Conservation (phyloP, 108 stramenopile genomes). For the Fragilaria radians region DNA sequence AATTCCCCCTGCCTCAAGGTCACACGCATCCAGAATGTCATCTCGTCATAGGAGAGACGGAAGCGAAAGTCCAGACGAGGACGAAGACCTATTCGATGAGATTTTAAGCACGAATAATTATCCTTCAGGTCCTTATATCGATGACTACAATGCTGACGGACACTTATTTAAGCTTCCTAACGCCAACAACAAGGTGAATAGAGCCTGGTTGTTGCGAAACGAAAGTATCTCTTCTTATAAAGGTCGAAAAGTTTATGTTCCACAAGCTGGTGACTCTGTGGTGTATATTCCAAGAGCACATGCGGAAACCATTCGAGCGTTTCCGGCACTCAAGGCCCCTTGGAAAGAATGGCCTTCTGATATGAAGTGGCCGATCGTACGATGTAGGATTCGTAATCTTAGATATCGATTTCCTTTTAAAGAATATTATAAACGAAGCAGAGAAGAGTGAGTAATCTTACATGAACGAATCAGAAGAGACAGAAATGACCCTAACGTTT, state of each 20-base stretch:
- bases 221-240: slow-evolving; percentile 43
- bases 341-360: slow-evolving; percentile 73
- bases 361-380: slow-evolving; percentile 69
- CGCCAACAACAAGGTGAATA: slow-evolving; percentile 19
- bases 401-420: slow-evolving; percentile 78
- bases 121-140: slow-evolving; percentile 51
- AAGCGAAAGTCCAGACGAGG: slow-evolving; percentile 37
- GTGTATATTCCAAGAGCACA: slow-evolving; percentile 86
- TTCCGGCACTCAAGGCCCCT: slow-evolving; percentile 51
- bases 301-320: slow-evolving; percentile 50
- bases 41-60: slow-evolving; percentile 4
- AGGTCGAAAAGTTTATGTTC: slow-evolving; percentile 56
- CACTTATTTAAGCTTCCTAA: slow-evolving; percentile 60
- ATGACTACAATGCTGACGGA: slow-evolving; percentile 44
- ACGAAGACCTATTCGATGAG: slow-evolving; percentile 38
- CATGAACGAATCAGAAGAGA: neutral
- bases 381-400: slow-evolving; percentile 55
- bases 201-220: slow-evolving; percentile 56
- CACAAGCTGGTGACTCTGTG: slow-evolving; percentile 83
- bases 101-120: slow-evolving; percentile 64
- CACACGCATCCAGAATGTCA: neutral
- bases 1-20: slow-evolving; percentile 19
- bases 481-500: neutral
- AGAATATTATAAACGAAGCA: slow-evolving; percentile 38
- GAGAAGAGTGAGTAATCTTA: slow-evolving; percentile 1